phyloP scores from a whole-genome alignment of 2,329 filamentous ascomycete genomes.

The Aspergillus felis region DNA sequence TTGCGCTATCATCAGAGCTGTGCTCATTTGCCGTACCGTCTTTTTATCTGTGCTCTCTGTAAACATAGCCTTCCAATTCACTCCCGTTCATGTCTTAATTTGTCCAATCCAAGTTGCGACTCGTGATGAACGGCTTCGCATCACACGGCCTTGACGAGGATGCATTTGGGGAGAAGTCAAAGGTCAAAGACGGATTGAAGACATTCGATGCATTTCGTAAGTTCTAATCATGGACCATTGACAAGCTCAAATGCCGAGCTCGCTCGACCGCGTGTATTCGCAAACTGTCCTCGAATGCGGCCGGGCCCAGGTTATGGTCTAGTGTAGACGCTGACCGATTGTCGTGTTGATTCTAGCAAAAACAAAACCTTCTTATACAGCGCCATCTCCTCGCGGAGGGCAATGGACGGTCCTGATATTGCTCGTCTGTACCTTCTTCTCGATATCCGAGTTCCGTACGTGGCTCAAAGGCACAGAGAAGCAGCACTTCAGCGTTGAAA shows the following conservation, averaged over 20 bases:
- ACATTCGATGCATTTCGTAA: slow-evolving; percentile 97
- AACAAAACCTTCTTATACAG: slow-evolving; percentile 89
- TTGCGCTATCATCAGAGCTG: background rate
- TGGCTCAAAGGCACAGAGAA: slow-evolving; percentile 84
- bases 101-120: slow-evolving; percentile 13
- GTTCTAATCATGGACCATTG: slow-evolving; percentile 31
- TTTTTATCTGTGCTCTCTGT: background rate
- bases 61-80: slow-evolving; percentile 2
- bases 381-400: slow-evolving; percentile 77
- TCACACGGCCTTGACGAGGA: slow-evolving; percentile 70
- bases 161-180: slow-evolving; percentile 69
- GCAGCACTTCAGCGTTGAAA: slow-evolving; percentile 91
- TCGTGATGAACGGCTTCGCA: slow-evolving; percentile 73
- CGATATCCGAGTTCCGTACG: slow-evolving; percentile 70
- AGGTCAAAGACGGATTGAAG: slow-evolving; percentile 56
- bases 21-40: background rate
- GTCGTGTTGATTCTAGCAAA: slow-evolving; percentile 61
- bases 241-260: too few species aligned
- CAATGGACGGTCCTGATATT: slow-evolving; percentile 88
- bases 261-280: background rate
- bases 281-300: background rate
- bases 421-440: slow-evolving; percentile 68
- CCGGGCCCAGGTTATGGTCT: background rate
- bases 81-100: slow-evolving; percentile 25
- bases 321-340: slow-evolving; percentile 2